Conservation (phyloP, 306 rosid genomes). For the Malus asiatica region DNA sequence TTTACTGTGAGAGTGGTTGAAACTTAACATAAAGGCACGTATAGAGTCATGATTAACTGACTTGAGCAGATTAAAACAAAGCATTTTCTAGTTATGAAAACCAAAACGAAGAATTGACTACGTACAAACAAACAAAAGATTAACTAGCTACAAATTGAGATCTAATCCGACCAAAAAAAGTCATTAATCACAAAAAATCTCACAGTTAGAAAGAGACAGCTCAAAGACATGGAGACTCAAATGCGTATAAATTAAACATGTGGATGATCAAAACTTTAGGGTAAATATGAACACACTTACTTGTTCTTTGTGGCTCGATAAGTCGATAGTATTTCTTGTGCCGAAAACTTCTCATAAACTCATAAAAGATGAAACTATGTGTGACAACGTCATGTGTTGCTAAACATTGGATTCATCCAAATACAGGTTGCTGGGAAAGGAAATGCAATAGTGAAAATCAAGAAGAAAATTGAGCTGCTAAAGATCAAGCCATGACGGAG, state of each 20-base stretch:
- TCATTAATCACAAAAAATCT: too few relatives aligned
- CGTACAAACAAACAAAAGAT: background rate
- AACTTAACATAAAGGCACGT: background rate
- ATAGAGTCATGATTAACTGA: background rate
- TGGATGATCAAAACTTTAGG: background rate
- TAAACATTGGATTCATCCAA: background rate
- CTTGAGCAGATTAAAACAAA: too few relatives aligned
- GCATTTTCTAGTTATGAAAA: background rate
- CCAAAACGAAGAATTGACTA: background rate
- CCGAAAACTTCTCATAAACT: too few relatives aligned
- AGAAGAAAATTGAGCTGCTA: background rate
- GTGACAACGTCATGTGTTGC: background rate
- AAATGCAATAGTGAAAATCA: background rate
- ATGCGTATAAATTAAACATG: background rate
- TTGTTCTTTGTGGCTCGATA: background rate
- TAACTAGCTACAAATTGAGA: background rate
- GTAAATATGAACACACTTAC: background rate
- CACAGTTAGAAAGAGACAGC: too few relatives aligned
- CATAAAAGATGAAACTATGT: too few relatives aligned
- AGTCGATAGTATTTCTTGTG: too few relatives aligned
- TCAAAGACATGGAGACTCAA: too few relatives aligned
- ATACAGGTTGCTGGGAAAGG: background rate
- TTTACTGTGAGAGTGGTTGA: too few relatives aligned
- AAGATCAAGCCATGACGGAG: background rate
- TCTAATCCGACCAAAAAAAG: too few relatives aligned